Evolutionary conservation across 306 rosid species (phyloP).

Genomic region (Herpetospermum pedunculosum): DNA sequence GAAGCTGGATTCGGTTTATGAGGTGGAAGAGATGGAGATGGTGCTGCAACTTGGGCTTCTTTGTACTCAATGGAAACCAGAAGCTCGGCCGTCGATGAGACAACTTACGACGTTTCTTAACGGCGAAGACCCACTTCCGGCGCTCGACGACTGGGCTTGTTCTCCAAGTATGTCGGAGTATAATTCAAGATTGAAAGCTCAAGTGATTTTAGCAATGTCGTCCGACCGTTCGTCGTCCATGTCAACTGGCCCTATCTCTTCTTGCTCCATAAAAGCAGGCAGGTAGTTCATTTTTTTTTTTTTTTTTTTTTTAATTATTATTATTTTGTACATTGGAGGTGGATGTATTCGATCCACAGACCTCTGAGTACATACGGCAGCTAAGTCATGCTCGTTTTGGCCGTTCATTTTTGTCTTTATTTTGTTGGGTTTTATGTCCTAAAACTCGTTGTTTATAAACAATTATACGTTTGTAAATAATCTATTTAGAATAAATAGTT

Average conservation of each 20-base stretch:
- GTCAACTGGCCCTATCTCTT: slow-evolving; percentile 15
- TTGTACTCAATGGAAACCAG: slow-evolving; percentile 32
- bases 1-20: slow-evolving; percentile 20
- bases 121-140: slow-evolving; percentile 46
- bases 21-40: slow-evolving; percentile 37
- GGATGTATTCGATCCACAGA: too few species aligned
- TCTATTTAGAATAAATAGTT: too few species aligned
- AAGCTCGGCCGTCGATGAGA: slow-evolving; percentile 49
- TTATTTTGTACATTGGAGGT: too few species aligned
- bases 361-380: too few species aligned
- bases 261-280: slow-evolving; percentile 22
- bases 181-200: slow-evolving; percentile 15
- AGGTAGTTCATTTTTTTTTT: slow-evolving; percentile 24
- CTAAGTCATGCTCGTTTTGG: too few species aligned
- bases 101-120: slow-evolving; percentile 35
- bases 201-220: slow-evolving; percentile 1
- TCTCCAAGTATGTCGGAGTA: slow-evolving; percentile 8
- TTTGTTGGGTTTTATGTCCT: too few species aligned
- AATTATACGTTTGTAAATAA: too few species aligned
- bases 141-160: slow-evolving; percentile 19
- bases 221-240: neutral
- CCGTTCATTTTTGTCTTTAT: too few species aligned
- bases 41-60: slow-evolving; percentile 49
- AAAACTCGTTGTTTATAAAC: too few species aligned
- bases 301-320: too few species aligned